Conservation (phyloP, 2,329 filamentous ascomycete genomes). For the Fusarium sp. region DNA sequence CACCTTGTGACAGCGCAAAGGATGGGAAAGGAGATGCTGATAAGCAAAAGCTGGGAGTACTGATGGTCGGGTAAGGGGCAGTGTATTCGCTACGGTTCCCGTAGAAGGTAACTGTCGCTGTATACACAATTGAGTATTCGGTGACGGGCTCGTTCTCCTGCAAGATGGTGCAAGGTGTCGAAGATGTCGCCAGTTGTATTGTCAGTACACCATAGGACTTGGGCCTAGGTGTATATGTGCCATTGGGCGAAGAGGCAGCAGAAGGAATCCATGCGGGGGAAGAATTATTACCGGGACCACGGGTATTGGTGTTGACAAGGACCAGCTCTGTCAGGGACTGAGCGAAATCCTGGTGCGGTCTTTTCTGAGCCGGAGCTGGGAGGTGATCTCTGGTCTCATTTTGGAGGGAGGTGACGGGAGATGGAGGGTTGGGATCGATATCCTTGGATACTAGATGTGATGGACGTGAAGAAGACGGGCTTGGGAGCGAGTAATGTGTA, state of each 20-base stretch:
- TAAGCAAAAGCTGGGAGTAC: slow-evolving; percentile 52
- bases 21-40: slow-evolving; percentile 5
- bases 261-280: slow-evolving; percentile 18
- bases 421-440: neutral
- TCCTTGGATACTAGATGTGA: neutral
- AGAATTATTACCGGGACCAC: neutral
- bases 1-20: neutral
- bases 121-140: slow-evolving; percentile 58
- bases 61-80: slow-evolving; percentile 55
- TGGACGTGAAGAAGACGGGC: slow-evolving; percentile 2
- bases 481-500: neutral
- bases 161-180: slow-evolving; percentile 48
- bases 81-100: slow-evolving; percentile 58
- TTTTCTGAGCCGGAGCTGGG: slow-evolving; percentile 12
- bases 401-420: neutral
- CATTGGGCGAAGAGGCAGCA: slow-evolving; percentile 26
- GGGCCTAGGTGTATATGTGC: slow-evolving; percentile 18
- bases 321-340: slow-evolving; percentile 8
- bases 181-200: slow-evolving; percentile 26
- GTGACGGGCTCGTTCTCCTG: slow-evolving; percentile 46
- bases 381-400: neutral
- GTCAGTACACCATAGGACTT: slow-evolving; percentile 16
- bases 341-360: slow-evolving; percentile 12
- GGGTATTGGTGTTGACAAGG: slow-evolving; percentile 15
- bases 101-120: slow-evolving; percentile 59